Evolutionary conservation across 345 rosid species (phyloP).

Genomic region (Eutrema yunnanense): DNA sequence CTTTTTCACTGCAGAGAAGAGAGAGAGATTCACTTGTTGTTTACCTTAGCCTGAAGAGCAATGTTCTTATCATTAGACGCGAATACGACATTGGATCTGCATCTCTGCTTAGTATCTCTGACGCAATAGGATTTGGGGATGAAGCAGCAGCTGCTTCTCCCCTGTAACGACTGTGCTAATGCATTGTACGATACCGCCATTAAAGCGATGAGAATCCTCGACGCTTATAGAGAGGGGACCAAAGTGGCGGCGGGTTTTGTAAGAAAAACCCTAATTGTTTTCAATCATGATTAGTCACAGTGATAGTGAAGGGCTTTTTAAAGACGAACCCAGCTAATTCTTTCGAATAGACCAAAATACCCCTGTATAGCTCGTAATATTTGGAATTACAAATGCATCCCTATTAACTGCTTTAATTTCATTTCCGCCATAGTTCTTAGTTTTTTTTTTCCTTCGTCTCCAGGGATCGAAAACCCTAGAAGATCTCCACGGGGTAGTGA

Average conservation of each 20-base stretch:
- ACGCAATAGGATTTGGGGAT: not conserved
- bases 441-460: not conserved
- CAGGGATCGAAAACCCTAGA: not conserved
- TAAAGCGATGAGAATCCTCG: not conserved
- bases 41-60: slow-evolving; percentile 23
- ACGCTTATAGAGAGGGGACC: not conserved
- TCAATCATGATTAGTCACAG: not conserved
- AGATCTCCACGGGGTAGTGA: not conserved
- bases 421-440: not conserved
- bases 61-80: slow-evolving; percentile 21
- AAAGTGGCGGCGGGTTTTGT: slow-evolving; percentile 8
- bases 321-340: not conserved
- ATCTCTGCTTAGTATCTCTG: slow-evolving; percentile 8
- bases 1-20: not conserved
- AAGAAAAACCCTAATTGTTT: slow-evolving; percentile 21
- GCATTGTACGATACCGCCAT: slow-evolving; percentile 21
- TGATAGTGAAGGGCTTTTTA: not conserved
- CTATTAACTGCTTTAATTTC: not conserved
- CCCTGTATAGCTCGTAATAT: not conserved
- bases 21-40: not conserved
- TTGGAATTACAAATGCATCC: not conserved
- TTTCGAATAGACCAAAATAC: not conserved
- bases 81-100: slow-evolving; percentile 20
- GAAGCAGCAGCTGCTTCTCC: slow-evolving; percentile 20
- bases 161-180: slow-evolving; percentile 1